Percentiles rank a stretch among this genome's conserved stretches.
Conservation (phyloP, 257 asterid species). For the Jasminum sambac region DNA sequence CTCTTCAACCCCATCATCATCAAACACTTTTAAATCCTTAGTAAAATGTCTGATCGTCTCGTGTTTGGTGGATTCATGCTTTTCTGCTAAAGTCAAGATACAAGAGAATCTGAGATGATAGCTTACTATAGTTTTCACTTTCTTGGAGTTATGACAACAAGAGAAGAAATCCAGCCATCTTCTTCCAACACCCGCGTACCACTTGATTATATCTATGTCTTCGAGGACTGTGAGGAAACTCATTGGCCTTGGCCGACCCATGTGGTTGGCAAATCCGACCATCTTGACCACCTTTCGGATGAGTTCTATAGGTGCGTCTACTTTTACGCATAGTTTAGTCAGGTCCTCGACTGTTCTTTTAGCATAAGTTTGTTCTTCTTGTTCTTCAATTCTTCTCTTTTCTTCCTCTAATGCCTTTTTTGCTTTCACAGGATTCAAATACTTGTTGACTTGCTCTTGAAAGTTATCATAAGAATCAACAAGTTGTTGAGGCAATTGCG, state of each 20-base stretch:
- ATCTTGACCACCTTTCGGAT: constrained; percentile 57
- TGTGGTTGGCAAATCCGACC: constrained; percentile 76
- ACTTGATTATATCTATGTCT: constrained; percentile 75
- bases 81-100: constrained; percentile 77
- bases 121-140: constrained; percentile 57
- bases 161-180: constrained; percentile 83
- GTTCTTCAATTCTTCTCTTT: constrained; percentile 53
- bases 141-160: constrained; percentile 85
- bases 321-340: constrained; percentile 64
- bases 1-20: constrained; percentile 39
- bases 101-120: constrained; percentile 91
- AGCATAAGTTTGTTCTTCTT: constrained; percentile 67
- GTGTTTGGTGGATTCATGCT: constrained; percentile 80
- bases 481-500: constrained; percentile 75
- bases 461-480: constrained; percentile 73
- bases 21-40: constrained; percentile 61
- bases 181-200: constrained; percentile 92
- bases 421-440: constrained; percentile 69
- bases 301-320: constrained; percentile 76
- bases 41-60: constrained; percentile 78
- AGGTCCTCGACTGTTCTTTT: constrained; percentile 65
- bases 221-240: constrained; percentile 74
- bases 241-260: constrained; percentile 95
- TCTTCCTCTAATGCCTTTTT: constrained; percentile 61
- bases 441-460: constrained; percentile 65